These are phyloP conservation scores for Ottelia alismoides DNA, from an alignment of 106 monocot species.

Conservation along the genomic window DNA sequence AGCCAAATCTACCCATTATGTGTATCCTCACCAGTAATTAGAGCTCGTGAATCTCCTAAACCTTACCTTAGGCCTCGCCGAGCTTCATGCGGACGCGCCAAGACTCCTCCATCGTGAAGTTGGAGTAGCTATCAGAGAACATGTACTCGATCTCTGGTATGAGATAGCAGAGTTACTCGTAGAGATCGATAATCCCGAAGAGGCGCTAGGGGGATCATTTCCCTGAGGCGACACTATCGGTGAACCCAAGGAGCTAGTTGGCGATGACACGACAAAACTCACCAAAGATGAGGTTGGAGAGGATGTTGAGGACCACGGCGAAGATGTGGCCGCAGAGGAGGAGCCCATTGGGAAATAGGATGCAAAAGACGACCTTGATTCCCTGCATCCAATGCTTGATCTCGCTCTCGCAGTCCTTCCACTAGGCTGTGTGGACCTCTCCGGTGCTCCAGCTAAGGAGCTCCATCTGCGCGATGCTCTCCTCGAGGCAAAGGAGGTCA, in stretches of 20 bases:
- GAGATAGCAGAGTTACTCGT: slow-evolving; percentile 5
- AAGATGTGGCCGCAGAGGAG: slow-evolving; percentile 21
- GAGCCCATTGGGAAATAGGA: slow-evolving; percentile 23
- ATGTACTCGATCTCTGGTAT: slow-evolving; percentile 4
- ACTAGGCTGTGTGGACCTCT: slow-evolving; percentile 2
- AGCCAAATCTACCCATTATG: no score
- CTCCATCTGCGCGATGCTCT: slow-evolving; percentile 15
- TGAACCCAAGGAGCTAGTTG: neutral
- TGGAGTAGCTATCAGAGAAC: slow-evolving; percentile 7
- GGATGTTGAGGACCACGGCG: neutral
- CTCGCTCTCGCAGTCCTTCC: slow-evolving; percentile 7
- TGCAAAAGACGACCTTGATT: slow-evolving; percentile 4
- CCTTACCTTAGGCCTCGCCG: no score
- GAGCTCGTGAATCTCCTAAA: no score
- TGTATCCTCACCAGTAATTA: no score
- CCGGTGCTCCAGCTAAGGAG: neutral
- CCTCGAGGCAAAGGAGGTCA: no score
- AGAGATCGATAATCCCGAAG: slow-evolving; percentile 10
- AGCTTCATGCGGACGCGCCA: neutral
- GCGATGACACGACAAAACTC: neutral
- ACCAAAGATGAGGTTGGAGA: slow-evolving; percentile 5
- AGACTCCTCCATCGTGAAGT: neutral
- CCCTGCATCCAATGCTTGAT: slow-evolving; percentile 11
- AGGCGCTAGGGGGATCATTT: slow-evolving; percentile 3
- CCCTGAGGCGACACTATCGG: slow-evolving; percentile 2